Percentiles rank a stretch among this genome's conserved stretches.
Evolutionary conservation across 179 eudicot genomes (phyloP).

Genomic region (Heliamphora ciliata): DNA sequence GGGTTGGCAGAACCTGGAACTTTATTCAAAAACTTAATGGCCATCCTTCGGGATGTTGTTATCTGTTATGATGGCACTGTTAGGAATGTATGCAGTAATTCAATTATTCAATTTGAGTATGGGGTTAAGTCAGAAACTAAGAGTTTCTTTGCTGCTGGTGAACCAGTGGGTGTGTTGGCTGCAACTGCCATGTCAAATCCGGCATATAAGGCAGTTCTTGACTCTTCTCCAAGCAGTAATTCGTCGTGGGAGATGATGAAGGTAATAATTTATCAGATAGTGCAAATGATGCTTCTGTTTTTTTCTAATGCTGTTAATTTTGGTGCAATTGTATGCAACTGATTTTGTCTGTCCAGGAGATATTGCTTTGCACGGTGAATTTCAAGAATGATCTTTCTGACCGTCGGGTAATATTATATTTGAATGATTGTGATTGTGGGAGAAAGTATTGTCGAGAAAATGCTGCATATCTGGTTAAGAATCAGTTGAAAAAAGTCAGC

Average conservation of each 20-base stretch:
- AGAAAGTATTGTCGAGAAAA: constrained; percentile 68
- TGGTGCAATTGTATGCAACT: neutral
- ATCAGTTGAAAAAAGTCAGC: constrained; percentile 65
- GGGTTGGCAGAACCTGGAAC: constrained; percentile 97
- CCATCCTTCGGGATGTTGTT: constrained; percentile 89
- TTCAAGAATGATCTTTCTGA: constrained; percentile 69
- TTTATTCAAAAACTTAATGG: constrained; percentile 86
- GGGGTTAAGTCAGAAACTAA: constrained; percentile 38
- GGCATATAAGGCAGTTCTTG: constrained; percentile 96
- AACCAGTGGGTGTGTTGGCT: constrained; percentile 96
- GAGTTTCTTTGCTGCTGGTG: constrained; percentile 76
- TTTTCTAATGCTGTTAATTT: neutral
- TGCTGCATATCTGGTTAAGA: constrained; percentile 66
- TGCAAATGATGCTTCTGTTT: neutral
- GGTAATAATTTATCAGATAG: constrained; percentile 33
- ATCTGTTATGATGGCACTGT: constrained; percentile 93
- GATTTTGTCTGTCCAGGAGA: constrained; percentile 53
- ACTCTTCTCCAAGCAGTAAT: constrained; percentile 88
- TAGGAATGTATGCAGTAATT: constrained; percentile 81
- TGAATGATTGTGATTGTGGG: constrained; percentile 81
- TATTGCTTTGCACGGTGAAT: constrained; percentile 68
- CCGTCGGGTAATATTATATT: constrained; percentile 65
- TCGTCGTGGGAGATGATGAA: constrained; percentile 98
- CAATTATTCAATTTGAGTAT: constrained; percentile 85
- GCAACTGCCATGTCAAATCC: constrained; percentile 99